Base-by-base conservation (phyloP, 371 early-diverging fungal species). In the Funneliformis caledonium region DNA sequence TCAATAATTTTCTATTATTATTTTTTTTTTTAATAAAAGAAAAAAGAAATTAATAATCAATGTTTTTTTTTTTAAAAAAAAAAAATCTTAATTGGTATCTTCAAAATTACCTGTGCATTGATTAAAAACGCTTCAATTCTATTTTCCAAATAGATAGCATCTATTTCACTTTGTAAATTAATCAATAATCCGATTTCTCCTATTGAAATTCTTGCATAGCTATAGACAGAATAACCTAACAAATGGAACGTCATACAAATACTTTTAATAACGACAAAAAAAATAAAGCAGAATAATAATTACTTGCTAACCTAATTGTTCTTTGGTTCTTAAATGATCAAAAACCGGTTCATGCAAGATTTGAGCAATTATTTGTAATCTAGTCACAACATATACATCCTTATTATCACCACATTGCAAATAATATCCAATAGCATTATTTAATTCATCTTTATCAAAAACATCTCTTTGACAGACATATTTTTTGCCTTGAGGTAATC, bases 281-380 rank as follows among this genome's bases (percentile, higher is more conserved):
- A 47, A 9, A 47, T 4, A 0, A 47, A 9, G 45, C 8, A 6
- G 4, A 9, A 47, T 47, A 9, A 47, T 26, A 9, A 9, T 47
- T 47, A 47, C 0, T 16, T 50, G 12, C 19, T 82, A 60, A 80
- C 92, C 95, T 37, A 96, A 88, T 83, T 95, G 94, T 81, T 96
- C 97, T 81, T 96, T 96, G 11, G 98, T 98, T 33, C 98, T 91
- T 61, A 98, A 87, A 82, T 93, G 93, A 85, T 97, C 94, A 86
- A 97, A 98, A 82, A 92, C 94, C 14, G 97, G 96, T 84, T 97
- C 97, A 74, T 91, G 88, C 4, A 92, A 85, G 26, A 98, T 92
- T 81, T 96, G 94, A 0, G 91, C 89, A 81, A 96, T 78, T 37
- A 98, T 85, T 33, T 89, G 89, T 45, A 93, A 82, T n/a, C 88